Base-by-base conservation (phyloP, 2,329 filamentous ascomycete genomes). In the Alternaria sp. region DNA sequence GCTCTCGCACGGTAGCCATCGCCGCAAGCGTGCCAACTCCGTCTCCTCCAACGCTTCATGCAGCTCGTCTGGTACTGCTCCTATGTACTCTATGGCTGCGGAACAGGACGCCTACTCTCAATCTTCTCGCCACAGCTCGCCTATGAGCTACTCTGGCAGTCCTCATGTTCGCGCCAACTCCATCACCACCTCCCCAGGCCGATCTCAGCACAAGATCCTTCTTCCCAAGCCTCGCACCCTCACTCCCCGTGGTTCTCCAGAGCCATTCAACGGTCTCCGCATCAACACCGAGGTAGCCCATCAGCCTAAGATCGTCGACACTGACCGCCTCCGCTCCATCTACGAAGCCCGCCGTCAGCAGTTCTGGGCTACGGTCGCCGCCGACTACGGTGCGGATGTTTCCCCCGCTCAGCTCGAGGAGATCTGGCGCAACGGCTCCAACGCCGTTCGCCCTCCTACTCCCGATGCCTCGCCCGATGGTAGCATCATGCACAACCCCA, bases 1-100 rank as follows among this genome's bases (percentile, higher is more conserved):
- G 75, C 86, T 95, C 65, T 93, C 90, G 66, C 92, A 93, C 76
- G 91, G 91, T 60, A 92, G 87, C 82, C 92, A 91, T 81, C 89
- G 91, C 71, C 90, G 91, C 77, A 92, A 92, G 84, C 87, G 91
- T 61, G 90, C 88, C 61, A 86, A 87, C 27, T 94, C 92, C 16
- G 85, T 90, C 38, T 88, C 87, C n/a, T 88, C 87, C 40, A 75
- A 79, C 22, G 80, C 79, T 36, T 82, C 82, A 32, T 79, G 77
- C 56, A 63, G 79, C 72, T 73, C 76, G 65, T 64, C 73, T 66
- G 70, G 73, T 57, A 68, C 70, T 59, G 75, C 72, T 61, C 67
- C 77, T 57, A 77, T 62, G 83, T 84, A 75, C 66, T 72, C 72
- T 38, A 73, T 77, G 67, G 68, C 73, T 54, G 66, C 73, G 50